phyloP scores from a whole-genome alignment of 1,284 basidiomycete species.

The Tilletia horrida region DNA sequence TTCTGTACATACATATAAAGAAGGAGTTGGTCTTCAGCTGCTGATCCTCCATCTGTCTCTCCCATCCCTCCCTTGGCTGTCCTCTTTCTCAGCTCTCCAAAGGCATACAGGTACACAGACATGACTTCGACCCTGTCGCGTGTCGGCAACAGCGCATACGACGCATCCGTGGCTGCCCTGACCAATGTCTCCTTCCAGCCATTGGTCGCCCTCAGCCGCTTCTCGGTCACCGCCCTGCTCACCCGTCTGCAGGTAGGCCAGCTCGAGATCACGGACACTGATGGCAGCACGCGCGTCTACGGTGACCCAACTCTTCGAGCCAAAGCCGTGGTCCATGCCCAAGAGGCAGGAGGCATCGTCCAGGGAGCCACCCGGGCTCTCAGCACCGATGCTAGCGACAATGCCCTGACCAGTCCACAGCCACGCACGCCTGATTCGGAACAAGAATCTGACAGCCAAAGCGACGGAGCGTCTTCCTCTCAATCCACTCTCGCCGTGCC shows the following conservation, averaged over 20 bases:
- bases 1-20: background rate
- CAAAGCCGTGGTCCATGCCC: background rate
- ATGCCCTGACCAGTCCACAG: background rate
- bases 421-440: background rate
- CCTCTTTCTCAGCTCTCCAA: background rate
- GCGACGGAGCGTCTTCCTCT: background rate
- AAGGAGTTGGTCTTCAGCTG: background rate
- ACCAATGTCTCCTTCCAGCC: slow-evolving; percentile 16
- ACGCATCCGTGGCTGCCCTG: slow-evolving; percentile 1
- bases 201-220: slow-evolving; percentile 29
- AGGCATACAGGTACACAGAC: too few relatives aligned
- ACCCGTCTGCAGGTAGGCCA: slow-evolving; percentile 33
- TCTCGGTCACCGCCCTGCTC: slow-evolving; percentile 32
- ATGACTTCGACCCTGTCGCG: slow-evolving; percentile 3
- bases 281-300: slow-evolving; percentile 10
- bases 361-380: background rate
- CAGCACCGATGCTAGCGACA: background rate
- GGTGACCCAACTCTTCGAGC: slow-evolving; percentile 10
- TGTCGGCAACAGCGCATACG: background rate
- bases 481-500: background rate
- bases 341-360: background rate
- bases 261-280: slow-evolving; percentile 26
- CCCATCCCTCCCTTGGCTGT: background rate
- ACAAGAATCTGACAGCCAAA: slow-evolving; percentile 1
- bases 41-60: background rate